phyloP scores from a whole-genome alignment of 2,329 filamentous ascomycete species.

The Metarhizium humberi region DNA sequence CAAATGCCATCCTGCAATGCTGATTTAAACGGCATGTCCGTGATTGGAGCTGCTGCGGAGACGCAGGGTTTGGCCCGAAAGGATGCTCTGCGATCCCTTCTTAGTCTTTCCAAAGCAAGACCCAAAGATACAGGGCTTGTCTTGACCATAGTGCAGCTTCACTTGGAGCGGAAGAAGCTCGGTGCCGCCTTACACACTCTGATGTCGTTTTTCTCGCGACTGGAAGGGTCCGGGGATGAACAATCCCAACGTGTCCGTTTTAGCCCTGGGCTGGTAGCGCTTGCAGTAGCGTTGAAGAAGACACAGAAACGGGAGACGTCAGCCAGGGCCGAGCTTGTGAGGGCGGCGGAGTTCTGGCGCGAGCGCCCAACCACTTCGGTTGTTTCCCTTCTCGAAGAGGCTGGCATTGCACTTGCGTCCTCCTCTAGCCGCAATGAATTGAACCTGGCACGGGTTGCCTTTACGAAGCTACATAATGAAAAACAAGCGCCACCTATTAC shows the following conservation, averaged over 20 bases:
- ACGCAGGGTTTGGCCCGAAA: slow-evolving; percentile 55
- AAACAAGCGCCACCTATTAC: slow-evolving; percentile 61
- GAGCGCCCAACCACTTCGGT: slow-evolving; percentile 38
- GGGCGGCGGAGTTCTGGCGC: slow-evolving; percentile 76
- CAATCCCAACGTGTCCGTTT: slow-evolving; percentile 63
- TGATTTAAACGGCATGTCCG: slow-evolving; percentile 32
- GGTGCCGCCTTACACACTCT: slow-evolving; percentile 67
- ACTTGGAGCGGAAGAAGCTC: slow-evolving; percentile 61
- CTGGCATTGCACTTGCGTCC: slow-evolving; percentile 72
- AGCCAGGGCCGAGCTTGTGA: slow-evolving; percentile 64
- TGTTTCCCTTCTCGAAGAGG: slow-evolving; percentile 65
- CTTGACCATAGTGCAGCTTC: slow-evolving; percentile 73
- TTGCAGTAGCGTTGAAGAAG: slow-evolving; percentile 71
- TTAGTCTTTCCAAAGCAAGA: slow-evolving; percentile 61
- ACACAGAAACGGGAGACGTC: slow-evolving; percentile 63
- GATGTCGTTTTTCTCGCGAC: slow-evolving; percentile 62
- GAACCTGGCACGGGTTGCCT: slow-evolving; percentile 65
- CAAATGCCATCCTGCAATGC: slow-evolving; percentile 19
- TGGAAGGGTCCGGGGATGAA: slow-evolving; percentile 52
- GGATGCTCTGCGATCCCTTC: slow-evolving; percentile 58
- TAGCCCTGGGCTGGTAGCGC: slow-evolving; percentile 74
- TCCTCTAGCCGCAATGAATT: slow-evolving; percentile 63
- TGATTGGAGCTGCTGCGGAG: slow-evolving; percentile 62
- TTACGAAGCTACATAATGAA: slow-evolving; percentile 58
- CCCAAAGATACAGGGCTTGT: slow-evolving; percentile 74